Conservation (phyloP, 345 rosid genomes). For the Rhodamnia argentea region DNA sequence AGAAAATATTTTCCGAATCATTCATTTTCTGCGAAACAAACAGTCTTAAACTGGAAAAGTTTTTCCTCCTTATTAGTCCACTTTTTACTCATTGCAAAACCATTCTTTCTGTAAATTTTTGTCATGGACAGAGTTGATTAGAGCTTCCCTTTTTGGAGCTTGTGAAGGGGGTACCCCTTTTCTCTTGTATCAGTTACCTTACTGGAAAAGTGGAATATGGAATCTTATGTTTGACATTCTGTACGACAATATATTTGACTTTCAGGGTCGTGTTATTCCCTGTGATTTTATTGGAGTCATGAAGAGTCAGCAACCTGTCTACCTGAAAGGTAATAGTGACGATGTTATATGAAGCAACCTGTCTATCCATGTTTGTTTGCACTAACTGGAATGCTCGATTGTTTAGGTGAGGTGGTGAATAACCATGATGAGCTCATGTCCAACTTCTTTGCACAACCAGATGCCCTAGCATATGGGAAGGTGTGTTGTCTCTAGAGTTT, state of each 20-base stretch:
- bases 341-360: not conserved
- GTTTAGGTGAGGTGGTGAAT: conserved; percentile 73
- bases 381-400: not conserved
- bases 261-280: conserved; percentile 88
- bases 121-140: not conserved
- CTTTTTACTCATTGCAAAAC: not conserved
- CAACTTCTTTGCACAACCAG: conserved; percentile 97
- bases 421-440: conserved; percentile 99
- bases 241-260: conserved; percentile 4
- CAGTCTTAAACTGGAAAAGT: no score
- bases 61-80: no score
- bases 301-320: conserved; percentile 93
- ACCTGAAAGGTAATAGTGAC: conserved; percentile 50
- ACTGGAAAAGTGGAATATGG: not conserved
- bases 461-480: conserved; percentile 99
- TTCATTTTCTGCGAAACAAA: no score
- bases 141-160: not conserved
- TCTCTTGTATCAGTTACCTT: not conserved
- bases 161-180: not conserved
- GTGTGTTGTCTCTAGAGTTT: conserved; percentile 17
- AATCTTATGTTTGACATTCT: not conserved
- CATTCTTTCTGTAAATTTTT: not conserved
- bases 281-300: conserved; percentile 85
- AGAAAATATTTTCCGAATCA: no score
- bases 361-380: not conserved